A percentile compares a stretch with the other conserved stretches of the same genome.
Evolutionary conservation across 1,284 basidiomycete species (phyloP).

Genomic region (Boletus smithii): DNA sequence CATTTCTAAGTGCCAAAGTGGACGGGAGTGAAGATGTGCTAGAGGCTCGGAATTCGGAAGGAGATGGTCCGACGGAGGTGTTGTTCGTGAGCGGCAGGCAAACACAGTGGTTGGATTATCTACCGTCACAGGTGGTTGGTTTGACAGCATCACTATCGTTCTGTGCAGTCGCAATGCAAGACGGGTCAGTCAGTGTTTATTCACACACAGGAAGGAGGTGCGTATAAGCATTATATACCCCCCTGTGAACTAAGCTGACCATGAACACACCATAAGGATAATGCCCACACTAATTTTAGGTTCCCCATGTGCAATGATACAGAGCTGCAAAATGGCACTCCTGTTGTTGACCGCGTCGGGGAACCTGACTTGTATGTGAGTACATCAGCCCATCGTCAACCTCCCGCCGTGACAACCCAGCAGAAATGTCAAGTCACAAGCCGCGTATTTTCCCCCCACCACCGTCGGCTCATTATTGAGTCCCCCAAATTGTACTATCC

Average conservation of each 20-base stretch:
- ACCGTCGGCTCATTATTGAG: conserved; percentile 60
- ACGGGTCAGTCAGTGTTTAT: conserved; percentile 77
- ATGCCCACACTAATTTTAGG: conserved; percentile 77
- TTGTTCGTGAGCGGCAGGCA: conserved; percentile 60
- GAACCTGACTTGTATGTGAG: conserved; percentile 72
- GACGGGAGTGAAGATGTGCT: conserved; percentile 67
- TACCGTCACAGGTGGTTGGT: conserved; percentile 66
- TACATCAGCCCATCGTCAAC: conserved; percentile 9
- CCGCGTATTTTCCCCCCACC: conserved; percentile 60
- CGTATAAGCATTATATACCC: conserved; percentile 13
- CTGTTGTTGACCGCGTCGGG: conserved; percentile 72
- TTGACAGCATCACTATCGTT: conserved; percentile 65
- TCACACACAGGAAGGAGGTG: conserved; percentile 77
- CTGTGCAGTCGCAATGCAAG: conserved; percentile 73
- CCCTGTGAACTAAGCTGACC: conserved; percentile 6
- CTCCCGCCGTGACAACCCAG: conserved; percentile 10
- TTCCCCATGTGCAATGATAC: conserved; percentile 64
- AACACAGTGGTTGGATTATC: conserved; percentile 85
- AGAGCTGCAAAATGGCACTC: conserved; percentile 60
- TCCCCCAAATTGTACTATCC: conserved; percentile 51
- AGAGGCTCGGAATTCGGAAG: conserved; percentile 78
- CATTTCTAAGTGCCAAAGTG: conserved; percentile 53
- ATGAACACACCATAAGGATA: conserved; percentile 43
- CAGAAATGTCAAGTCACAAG: conserved; percentile 72
- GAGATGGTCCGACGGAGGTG: conserved; percentile 66